A percentile compares a stretch with the other conserved stretches of the same genome.
These are phyloP conservation scores for Lentinus brumalis DNA, from an alignment of 768 basidiomycete genomes.

Conservation along the genomic window DNA sequence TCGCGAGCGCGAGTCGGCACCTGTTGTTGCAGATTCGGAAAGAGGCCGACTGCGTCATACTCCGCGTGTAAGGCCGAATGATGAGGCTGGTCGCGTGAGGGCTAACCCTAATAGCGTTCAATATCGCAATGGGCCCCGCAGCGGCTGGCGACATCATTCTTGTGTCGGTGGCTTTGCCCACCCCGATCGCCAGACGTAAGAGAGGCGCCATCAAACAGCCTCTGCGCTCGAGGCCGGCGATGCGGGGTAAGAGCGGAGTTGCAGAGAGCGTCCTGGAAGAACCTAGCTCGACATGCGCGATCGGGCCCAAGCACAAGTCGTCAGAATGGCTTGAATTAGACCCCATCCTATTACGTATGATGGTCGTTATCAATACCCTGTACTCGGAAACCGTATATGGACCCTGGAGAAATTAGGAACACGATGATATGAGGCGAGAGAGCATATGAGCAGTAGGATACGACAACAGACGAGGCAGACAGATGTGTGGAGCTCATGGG, in stretches of 20 bases:
- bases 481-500: neutral
- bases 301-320: constrained; percentile 7
- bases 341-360: constrained; percentile 9
- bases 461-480: constrained; percentile 12
- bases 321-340: constrained; percentile 12
- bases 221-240: neutral
- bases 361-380: constrained; percentile 22
- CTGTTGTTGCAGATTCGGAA: neutral
- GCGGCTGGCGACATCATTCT: neutral
- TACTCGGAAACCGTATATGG: constrained; percentile 19
- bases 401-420: constrained; percentile 20
- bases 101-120: neutral
- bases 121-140: neutral
- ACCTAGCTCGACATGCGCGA: constrained; percentile 9
- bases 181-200: neutral
- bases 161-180: neutral
- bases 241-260: constrained; percentile 8
- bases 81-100: neutral
- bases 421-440: constrained; percentile 3
- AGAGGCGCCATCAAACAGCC: constrained; percentile 1
- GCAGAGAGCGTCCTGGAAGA: neutral
- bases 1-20: neutral
- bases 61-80: too few relatives aligned
- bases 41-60: too few relatives aligned
- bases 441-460: constrained; percentile 23